These are phyloP conservation scores for Caryopteris hybrid DNA, from an alignment of 305 asterid species.

Conservation along the genomic window DNA sequence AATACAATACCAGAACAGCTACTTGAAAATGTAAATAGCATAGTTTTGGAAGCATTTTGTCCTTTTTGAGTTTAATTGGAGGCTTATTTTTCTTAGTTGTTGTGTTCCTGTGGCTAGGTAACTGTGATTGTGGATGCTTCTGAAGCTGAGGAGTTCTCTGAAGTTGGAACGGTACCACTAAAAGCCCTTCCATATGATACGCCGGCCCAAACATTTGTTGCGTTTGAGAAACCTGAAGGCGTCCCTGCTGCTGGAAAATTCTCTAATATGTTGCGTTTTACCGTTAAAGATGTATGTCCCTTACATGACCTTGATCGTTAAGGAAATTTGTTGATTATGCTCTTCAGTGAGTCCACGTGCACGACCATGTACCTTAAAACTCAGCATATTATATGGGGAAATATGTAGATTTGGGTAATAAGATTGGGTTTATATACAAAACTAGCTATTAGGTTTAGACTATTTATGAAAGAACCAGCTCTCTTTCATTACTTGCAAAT, in stretches of 20 bases:
- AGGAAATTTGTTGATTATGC: neutral
- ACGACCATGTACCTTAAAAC: neutral
- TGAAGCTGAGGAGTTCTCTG: slow-evolving; percentile 87
- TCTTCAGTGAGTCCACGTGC: neutral
- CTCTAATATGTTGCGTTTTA: slow-evolving; percentile 66
- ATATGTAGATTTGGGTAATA: neutral
- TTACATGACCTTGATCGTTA: neutral
- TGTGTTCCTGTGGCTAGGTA: slow-evolving; percentile 49
- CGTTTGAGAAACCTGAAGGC: slow-evolving; percentile 88
- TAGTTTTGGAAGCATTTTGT: neutral
- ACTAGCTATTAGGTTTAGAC: neutral
- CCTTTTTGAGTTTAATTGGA: neutral
- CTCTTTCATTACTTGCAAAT: too few species aligned
- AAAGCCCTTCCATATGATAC: slow-evolving; percentile 77
- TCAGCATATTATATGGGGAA: neutral
- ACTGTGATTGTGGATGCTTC: slow-evolving; percentile 84
- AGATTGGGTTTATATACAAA: too few species aligned
- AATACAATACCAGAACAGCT: slow-evolving; percentile 88
- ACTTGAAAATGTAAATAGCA: slow-evolving; percentile 64
- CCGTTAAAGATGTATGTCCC: slow-evolving; percentile 76
- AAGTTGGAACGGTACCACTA: slow-evolving; percentile 69
- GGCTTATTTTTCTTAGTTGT: slow-evolving; percentile 21
- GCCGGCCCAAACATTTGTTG: slow-evolving; percentile 80
- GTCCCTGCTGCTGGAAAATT: slow-evolving; percentile 76
- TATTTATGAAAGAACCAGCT: too few species aligned